Base-by-base conservation (phyloP, 225 moss, liverwort and hornwort species). In the Asterella californica region DNA sequence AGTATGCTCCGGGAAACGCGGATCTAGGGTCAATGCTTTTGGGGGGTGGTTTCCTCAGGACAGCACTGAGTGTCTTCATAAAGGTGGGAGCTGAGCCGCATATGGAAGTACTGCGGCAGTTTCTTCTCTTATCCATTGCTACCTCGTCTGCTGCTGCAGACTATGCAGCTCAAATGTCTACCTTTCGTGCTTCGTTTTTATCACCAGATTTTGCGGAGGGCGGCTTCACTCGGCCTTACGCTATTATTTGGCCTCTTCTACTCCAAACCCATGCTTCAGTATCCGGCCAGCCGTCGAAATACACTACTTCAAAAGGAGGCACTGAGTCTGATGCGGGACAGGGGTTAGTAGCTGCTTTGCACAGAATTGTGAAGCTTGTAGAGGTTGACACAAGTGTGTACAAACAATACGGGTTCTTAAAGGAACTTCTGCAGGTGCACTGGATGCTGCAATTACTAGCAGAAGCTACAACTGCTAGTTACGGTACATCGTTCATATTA, bases 1-100 rank as follows among this genome's bases (percentile, higher is more conserved):
- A 92, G 79, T 84, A 81, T 88, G 88, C 95, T 45, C 95, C 95
- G 77, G 93, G 95, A 81, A 95, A 95, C 87, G 83, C 84, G 59
- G 84, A 88, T 84, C 72, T 93, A 59, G 90, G 89, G 74, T 82
- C 86, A 68, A 82, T 88, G 49, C 88, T 95, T 75, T 75, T 95
- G 83, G 90, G 93, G 90, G 85, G 87, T 60, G 95, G 93, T 70
- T 88, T 95, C 61, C 92, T 95, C 25, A 88, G 92, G 78, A 84
- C 76, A 78, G 88, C 87, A 11, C 85, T 95, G 76, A 92, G 92
- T 85, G 81, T 89, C 50, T 95, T 92, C 72, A 29, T 91, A 34
- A 92, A 90, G 86, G 81, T 82, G 48, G 91, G 91, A 77, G 61
- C 76, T 74, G 90, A 91, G 59, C 79, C 90, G 48, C 83, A 89